phyloP scores from a whole-genome alignment of 1,139 yeast genomes.

The Meyerozyma carpophila region DNA sequence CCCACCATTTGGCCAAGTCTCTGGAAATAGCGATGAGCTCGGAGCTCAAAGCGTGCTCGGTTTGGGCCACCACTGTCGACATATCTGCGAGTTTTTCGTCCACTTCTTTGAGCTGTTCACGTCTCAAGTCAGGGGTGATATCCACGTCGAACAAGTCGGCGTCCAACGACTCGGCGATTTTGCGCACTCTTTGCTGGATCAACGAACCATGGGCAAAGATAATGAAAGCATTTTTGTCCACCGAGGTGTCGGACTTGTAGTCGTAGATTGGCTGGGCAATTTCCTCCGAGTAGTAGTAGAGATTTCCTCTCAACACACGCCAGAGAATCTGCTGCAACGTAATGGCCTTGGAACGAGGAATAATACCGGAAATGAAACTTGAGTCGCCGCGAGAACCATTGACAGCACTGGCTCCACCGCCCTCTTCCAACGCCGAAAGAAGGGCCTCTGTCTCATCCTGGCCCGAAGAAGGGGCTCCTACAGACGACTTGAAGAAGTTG shows the following conservation, averaged over 20 bases:
- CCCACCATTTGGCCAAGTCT: conserved; percentile 69
- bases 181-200: conserved; percentile 35
- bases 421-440: conserved; percentile 24
- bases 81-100: conserved; percentile 54
- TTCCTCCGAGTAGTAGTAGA: conserved; percentile 68
- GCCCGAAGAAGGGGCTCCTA: conserved; percentile 13
- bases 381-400: conserved; percentile 12
- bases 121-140: conserved; percentile 21
- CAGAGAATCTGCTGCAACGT: conserved; percentile 83
- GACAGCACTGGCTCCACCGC: conserved; percentile 11
- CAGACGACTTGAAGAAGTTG: conserved; percentile 48
- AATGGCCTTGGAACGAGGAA: conserved; percentile 63
- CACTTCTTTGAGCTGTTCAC: conserved; percentile 50
- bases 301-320: conserved; percentile 89
- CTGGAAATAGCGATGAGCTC: conserved; percentile 71
- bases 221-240: conserved; percentile 38
- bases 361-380: conserved; percentile 75
- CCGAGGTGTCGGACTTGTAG: conserved; percentile 25
- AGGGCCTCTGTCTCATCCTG: conserved; percentile 18
- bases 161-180: conserved; percentile 43
- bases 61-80: conserved; percentile 47
- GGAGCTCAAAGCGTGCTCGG: conserved; percentile 57
- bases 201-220: conserved; percentile 42
- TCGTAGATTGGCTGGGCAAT: conserved; percentile 51
- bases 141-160: conserved; percentile 40